Evolutionary conservation across 805 yeast species (phyloP).

Genomic region (Teunomyces gatunensis): DNA sequence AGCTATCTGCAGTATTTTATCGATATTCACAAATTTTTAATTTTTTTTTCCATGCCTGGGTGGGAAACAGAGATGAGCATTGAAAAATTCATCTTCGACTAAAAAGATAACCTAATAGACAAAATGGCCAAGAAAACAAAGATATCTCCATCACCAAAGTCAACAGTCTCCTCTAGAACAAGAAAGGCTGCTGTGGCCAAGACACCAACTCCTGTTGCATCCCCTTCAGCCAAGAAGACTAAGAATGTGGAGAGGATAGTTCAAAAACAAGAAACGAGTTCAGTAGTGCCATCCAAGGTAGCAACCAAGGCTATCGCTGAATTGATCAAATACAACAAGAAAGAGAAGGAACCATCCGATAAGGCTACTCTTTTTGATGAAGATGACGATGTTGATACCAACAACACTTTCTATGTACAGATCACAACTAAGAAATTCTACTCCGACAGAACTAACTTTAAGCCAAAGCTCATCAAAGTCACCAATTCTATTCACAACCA

Average conservation of each 20-base stretch:
- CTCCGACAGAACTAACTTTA: conserved; percentile 56
- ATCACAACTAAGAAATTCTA: conserved; percentile 65
- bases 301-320: conserved; percentile 57
- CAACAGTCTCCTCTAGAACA: conserved; percentile 21
- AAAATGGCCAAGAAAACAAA: conserved; percentile 6
- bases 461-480: conserved; percentile 50
- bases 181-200: conserved; percentile 17
- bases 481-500: conserved; percentile 44
- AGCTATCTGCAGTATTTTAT: background rate
- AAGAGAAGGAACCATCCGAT: conserved; percentile 19
- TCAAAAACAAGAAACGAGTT: background rate
- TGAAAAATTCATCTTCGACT: background rate
- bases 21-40: background rate
- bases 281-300: conserved; percentile 6
- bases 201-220: conserved; percentile 17
- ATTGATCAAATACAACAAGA: conserved; percentile 54
- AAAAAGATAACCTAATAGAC: background rate
- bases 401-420: conserved; percentile 55
- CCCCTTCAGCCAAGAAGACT: conserved; percentile 17
- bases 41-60: conserved; percentile 2
- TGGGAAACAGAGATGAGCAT: conserved; percentile 5
- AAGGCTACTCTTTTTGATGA: conserved; percentile 51
- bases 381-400: conserved; percentile 49
- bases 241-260: conserved; percentile 6
- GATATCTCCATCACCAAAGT: conserved; percentile 5